phyloP scores from a whole-genome alignment of 2,329 filamentous ascomycete genomes.

The Geosmithia flava region DNA sequence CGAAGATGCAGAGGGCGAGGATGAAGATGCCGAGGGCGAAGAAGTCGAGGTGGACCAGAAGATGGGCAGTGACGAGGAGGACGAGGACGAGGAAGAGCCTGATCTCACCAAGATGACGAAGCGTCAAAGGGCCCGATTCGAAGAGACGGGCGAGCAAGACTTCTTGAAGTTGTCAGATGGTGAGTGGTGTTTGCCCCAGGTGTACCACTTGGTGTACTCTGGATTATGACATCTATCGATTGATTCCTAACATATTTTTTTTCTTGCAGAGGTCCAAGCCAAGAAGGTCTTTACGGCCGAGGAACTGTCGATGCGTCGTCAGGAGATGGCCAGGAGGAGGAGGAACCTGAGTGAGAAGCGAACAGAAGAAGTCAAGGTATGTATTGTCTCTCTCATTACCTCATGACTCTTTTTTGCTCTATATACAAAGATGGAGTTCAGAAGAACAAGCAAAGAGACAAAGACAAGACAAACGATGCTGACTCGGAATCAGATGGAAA shows the following conservation, averaged over 20 bases:
- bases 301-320: slow-evolving; percentile 47
- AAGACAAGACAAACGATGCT: too few species aligned
- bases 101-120: slow-evolving; percentile 50
- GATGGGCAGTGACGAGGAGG: slow-evolving; percentile 12
- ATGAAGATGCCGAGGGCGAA: slow-evolving; percentile 34
- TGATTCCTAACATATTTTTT: slow-evolving; percentile 3
- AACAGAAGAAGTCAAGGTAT: slow-evolving; percentile 51
- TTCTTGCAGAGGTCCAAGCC: slow-evolving; percentile 43
- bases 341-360: slow-evolving; percentile 53
- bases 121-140: slow-evolving; percentile 46
- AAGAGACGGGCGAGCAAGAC: slow-evolving; percentile 35
- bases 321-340: slow-evolving; percentile 48
- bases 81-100: slow-evolving; percentile 33
- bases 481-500: slow-evolving; percentile 54
- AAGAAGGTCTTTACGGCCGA: slow-evolving; percentile 51
- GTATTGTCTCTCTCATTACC: slow-evolving; percentile 2
- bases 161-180: slow-evolving; percentile 51
- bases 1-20: slow-evolving; percentile 7
- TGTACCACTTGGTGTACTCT: background rate
- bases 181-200: slow-evolving; percentile 15
- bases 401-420: background rate
- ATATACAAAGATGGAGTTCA: too few species aligned
- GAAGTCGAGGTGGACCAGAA: slow-evolving; percentile 28
- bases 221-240: background rate
- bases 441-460: too few species aligned